Percentiles rank a stretch among this genome's conserved stretches.
These are phyloP conservation scores for Pseudonitzschia multistriata DNA, from an alignment of 108 stramenopile genomes.

Conservation along the genomic window DNA sequence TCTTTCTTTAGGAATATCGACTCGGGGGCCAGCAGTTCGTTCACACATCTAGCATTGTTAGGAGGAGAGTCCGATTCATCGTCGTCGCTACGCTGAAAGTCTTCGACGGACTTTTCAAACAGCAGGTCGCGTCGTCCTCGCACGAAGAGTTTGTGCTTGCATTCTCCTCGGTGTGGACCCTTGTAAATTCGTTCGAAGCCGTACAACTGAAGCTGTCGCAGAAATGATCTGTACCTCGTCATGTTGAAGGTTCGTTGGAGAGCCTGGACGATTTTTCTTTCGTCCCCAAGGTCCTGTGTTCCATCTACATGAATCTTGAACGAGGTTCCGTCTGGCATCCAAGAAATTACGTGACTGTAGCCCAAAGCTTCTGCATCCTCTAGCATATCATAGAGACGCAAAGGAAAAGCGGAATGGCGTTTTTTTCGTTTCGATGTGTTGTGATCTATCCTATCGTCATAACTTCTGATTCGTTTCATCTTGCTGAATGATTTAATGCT, in stretches of 20 bases:
- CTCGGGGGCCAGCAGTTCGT: neutral
- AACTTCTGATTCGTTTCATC: neutral
- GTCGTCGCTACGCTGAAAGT: neutral
- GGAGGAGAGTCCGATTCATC: neutral
- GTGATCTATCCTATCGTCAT: neutral
- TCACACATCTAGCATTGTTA: neutral
- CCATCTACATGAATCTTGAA: constrained; percentile 35
- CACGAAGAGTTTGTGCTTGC: constrained; percentile 3
- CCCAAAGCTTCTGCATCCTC: constrained; percentile 31
- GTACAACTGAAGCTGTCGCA: constrained; percentile 13
- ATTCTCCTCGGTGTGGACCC: constrained; percentile 8
- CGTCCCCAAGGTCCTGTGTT: neutral
- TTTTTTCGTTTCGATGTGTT: neutral
- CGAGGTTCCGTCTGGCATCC: constrained; percentile 53
- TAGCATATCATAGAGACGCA: constrained; percentile 44
- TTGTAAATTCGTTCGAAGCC: constrained; percentile 3
- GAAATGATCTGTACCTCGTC: constrained; percentile 10
- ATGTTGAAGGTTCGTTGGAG: constrained; percentile 9
- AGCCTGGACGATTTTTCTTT: neutral
- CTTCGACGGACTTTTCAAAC: constrained; percentile 4
- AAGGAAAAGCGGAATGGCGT: neutral
- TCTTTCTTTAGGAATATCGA: neutral
- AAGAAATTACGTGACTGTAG: constrained; percentile 41
- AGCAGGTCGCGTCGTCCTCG: constrained; percentile 2
- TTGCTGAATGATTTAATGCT: no score